Conservation (phyloP, 345 rosid genomes). For the Stellera chamaejasme region DNA sequence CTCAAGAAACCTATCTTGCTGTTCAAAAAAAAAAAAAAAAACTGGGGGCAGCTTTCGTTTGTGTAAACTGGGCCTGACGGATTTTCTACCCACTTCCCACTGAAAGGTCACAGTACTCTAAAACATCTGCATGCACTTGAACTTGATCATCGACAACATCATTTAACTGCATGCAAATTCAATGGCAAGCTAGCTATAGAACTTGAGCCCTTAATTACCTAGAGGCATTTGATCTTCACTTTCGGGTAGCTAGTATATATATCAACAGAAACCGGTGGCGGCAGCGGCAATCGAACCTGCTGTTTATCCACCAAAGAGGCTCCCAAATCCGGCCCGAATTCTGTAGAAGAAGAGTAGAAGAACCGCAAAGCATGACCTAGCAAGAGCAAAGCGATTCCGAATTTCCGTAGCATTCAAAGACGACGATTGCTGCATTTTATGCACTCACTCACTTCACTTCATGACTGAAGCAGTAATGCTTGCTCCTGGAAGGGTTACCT, state of each 20-base stretch:
- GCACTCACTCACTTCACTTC: background rate
- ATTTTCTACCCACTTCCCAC: slow-evolving; percentile 79
- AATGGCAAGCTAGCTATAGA: background rate
- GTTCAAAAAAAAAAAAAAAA: too few species aligned
- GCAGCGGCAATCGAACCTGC: background rate
- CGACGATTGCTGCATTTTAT: slow-evolving; percentile 32
- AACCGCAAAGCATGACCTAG: slow-evolving; percentile 50
- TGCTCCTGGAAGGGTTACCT: too few species aligned
- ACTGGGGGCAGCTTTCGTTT: slow-evolving; percentile 48
- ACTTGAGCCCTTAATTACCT: slow-evolving; percentile 23
- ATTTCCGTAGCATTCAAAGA: slow-evolving; percentile 37
- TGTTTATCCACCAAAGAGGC: slow-evolving; percentile 17
- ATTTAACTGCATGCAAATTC: background rate
- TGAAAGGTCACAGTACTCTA: slow-evolving; percentile 66
- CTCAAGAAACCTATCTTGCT: slow-evolving; percentile 58
- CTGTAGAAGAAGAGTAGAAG: slow-evolving; percentile 31
- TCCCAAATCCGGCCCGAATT: slow-evolving; percentile 21
- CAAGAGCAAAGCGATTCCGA: slow-evolving; percentile 38
- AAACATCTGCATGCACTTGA: slow-evolving; percentile 18
- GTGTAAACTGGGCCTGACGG: slow-evolving; percentile 76
- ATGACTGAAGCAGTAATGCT: too few species aligned
- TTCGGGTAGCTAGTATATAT: too few species aligned
- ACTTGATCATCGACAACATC: background rate
- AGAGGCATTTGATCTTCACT: slow-evolving; percentile 43
- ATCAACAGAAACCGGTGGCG: background rate